Evolutionary conservation across 2,329 filamentous ascomycete species (phyloP).

Genomic region (Fusarium tricinctum): DNA sequence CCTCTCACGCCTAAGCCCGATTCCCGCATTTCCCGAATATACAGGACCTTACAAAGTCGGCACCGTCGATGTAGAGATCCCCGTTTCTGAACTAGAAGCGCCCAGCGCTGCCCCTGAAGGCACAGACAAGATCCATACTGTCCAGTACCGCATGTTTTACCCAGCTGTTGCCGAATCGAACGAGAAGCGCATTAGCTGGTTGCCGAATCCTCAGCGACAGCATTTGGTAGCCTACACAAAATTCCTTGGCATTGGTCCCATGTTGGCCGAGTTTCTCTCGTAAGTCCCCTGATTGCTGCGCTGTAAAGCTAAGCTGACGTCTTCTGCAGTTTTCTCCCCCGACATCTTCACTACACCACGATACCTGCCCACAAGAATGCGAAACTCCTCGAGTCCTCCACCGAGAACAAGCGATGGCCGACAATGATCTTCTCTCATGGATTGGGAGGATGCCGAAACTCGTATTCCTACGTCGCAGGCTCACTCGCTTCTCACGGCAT

Average conservation of each 20-base stretch:
- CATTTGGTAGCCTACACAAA: constrained; percentile 81
- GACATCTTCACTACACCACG: constrained; percentile 79
- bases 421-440: constrained; percentile 90
- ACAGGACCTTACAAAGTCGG: constrained; percentile 79
- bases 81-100: constrained; percentile 70
- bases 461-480: constrained; percentile 86
- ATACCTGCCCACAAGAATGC: constrained; percentile 82
- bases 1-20: constrained; percentile 72
- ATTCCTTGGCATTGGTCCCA: constrained; percentile 77
- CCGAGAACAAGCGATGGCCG: constrained; percentile 74
- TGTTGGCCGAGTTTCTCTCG: constrained; percentile 72
- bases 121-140: constrained; percentile 73
- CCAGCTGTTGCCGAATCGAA: constrained; percentile 70
- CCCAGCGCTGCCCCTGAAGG: constrained; percentile 68
- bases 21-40: constrained; percentile 81
- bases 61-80: constrained; percentile 83
- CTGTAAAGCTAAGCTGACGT: constrained; percentile 5
- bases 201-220: constrained; percentile 81
- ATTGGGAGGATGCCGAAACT: constrained; percentile 83
- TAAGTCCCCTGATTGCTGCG: constrained; percentile 54
- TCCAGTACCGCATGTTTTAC: constrained; percentile 87
- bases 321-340: constrained; percentile 71
- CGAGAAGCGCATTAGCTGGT: constrained; percentile 77
- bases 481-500: constrained; percentile 85
- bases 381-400: constrained; percentile 66